phyloP scores from a whole-genome alignment of 768 basidiomycete genomes.

The Galerina sulciceps region DNA sequence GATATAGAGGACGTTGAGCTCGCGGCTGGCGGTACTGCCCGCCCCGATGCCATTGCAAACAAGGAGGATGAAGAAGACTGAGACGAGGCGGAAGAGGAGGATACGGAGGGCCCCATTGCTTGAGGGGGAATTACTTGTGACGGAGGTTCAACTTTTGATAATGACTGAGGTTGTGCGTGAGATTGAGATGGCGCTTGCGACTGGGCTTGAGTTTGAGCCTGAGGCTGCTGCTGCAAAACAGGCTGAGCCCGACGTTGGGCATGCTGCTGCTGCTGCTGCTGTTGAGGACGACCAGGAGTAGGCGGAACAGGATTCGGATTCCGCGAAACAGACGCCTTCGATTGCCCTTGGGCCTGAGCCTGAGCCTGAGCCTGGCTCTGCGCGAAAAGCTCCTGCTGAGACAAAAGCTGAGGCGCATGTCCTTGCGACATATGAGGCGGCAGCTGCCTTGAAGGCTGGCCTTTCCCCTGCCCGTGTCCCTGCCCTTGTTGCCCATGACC shows the following conservation, averaged over 20 bases:
- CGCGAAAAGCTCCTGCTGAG: not conserved
- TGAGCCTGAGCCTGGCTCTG: not conserved
- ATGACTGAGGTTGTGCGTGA: not conserved
- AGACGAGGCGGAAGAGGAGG: not conserved
- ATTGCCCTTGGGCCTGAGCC: not conserved
- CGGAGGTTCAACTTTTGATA: not conserved
- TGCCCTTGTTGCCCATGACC: too few relatives aligned
- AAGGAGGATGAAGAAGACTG: not conserved
- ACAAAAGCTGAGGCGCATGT: not conserved
- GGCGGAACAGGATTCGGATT: not conserved
- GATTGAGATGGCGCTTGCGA: not conserved
- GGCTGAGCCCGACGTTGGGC: not conserved
- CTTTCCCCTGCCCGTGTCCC: too few relatives aligned
- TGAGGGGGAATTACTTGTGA: not conserved
- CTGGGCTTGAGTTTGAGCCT: conserved; percentile 1
- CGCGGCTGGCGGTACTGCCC: not conserved
- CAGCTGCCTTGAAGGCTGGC: too few relatives aligned
- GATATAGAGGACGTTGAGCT: not conserved
- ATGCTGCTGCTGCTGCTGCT: not conserved
- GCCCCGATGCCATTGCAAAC: not conserved
- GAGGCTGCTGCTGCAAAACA: conserved; percentile 6
- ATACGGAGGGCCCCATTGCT: not conserved
- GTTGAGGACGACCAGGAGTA: too few relatives aligned
- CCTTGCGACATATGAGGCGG: too few relatives aligned
- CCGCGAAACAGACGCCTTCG: not conserved